A percentile compares a stretch with the other conserved stretches of the same genome.
Evolutionary conservation across 1,139 yeast species (phyloP).

Genomic region (Suhomyces panamericanus): DNA sequence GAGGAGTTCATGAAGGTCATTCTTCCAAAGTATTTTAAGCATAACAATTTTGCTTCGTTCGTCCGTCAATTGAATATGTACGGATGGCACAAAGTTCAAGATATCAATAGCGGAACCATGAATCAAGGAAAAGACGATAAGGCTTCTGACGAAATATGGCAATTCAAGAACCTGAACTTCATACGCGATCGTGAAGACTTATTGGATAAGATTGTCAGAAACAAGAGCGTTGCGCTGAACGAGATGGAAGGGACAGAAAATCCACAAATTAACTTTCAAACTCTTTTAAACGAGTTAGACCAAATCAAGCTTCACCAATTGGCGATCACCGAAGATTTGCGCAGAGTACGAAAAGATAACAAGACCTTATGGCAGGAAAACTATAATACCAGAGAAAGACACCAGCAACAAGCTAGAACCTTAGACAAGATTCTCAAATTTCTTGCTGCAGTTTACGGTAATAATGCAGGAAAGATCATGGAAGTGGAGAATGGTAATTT

Average conservation of each 20-base stretch:
- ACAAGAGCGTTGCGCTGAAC: constrained; percentile 31
- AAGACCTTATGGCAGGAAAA: constrained; percentile 91
- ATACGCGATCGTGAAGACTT: constrained; percentile 68
- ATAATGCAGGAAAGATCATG: constrained; percentile 50
- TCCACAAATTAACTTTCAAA: constrained; percentile 47
- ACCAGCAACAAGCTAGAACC: constrained; percentile 82
- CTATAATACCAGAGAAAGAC: constrained; percentile 77
- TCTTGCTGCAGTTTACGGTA: constrained; percentile 81
- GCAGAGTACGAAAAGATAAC: constrained; percentile 82
- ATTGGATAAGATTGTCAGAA: constrained; percentile 63
- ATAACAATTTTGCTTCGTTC: constrained; percentile 78
- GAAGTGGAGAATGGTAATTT: constrained; percentile 30
- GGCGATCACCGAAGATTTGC: constrained; percentile 78
- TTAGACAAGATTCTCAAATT: constrained; percentile 85
- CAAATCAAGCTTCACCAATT: constrained; percentile 74
- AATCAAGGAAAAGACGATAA: constrained; percentile 54
- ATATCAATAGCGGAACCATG: constrained; percentile 66
- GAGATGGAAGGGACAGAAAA: constrained; percentile 11
- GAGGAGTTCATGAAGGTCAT: constrained; percentile 84
- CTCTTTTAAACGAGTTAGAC: constrained; percentile 71
- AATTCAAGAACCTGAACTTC: constrained; percentile 81
- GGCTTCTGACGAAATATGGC: constrained; percentile 57
- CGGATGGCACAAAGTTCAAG: constrained; percentile 96
- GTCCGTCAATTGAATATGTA: constrained; percentile 93
- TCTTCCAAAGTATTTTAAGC: constrained; percentile 88